A percentile compares a stretch with the other conserved stretches of the same genome.
These are phyloP conservation scores for Diophrys sp. DNA, from an alignment of 73 alveolate genomes.

Conservation along the genomic window DNA sequence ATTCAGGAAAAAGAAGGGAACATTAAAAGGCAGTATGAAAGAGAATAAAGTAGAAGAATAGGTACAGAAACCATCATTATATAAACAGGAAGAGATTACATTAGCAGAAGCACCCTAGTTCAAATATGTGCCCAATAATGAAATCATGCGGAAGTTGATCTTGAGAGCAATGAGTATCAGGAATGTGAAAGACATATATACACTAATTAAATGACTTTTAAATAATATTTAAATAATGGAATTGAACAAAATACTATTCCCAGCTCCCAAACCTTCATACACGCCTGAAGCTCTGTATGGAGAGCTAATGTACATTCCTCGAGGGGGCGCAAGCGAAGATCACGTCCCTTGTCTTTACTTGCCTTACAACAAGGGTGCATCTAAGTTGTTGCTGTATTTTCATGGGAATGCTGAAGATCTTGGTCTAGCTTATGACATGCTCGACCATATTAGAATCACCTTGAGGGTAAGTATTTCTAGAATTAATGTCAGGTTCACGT, in stretches of 20 bases:
- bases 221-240: constrained; percentile 15
- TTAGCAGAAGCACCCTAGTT: neutral
- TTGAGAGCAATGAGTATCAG: neutral
- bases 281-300: constrained; percentile 14
- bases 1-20: neutral
- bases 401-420: constrained; percentile 92
- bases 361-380: constrained; percentile 32
- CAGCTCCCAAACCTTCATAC: constrained; percentile 33
- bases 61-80: neutral
- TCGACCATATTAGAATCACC: constrained; percentile 55
- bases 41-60: neutral
- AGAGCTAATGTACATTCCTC: constrained; percentile 14
- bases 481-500: constrained; percentile 34
- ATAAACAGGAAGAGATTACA: neutral
- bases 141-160: neutral
- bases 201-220: neutral
- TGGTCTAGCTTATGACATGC: constrained; percentile 68
- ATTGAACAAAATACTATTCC: constrained; percentile 19
- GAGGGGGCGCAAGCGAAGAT: neutral
- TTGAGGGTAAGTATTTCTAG: constrained; percentile 10
- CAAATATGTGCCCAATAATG: neutral
- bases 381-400: constrained; percentile 67
- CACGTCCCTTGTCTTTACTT: constrained; percentile 47
- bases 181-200: neutral
- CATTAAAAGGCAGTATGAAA: neutral